Percentiles rank a stretch among this genome's conserved stretches.
phyloP scores from a whole-genome alignment of 2,329 filamentous ascomycete genomes.

The Arthrobotrys musiformis region DNA sequence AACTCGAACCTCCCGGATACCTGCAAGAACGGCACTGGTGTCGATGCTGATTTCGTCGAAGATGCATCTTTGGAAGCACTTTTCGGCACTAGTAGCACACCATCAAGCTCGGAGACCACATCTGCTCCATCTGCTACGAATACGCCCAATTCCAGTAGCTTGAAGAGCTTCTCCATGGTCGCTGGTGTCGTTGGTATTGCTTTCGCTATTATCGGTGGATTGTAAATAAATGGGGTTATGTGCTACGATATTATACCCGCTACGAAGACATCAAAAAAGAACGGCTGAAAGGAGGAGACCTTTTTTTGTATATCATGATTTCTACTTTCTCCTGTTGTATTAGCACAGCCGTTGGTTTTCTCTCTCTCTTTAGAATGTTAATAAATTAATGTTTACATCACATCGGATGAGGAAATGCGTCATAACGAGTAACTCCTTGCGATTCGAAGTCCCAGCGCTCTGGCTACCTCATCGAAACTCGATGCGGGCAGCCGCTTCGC shows the following conservation, averaged over 20 bases:
- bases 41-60: conserved; percentile 16
- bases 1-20: conserved; percentile 22
- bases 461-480: neutral
- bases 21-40: conserved; percentile 47
- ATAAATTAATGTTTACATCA: conserved; percentile 17
- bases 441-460: conserved; percentile 7
- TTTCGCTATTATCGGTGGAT: conserved; percentile 29
- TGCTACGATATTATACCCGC: neutral
- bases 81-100: conserved; percentile 1
- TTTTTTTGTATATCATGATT: conserved; percentile 7
- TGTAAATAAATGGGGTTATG: conserved; percentile 20
- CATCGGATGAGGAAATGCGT: neutral
- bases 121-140: conserved; percentile 26
- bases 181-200: conserved; percentile 20
- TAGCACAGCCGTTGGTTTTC: neutral
- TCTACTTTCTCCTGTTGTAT: conserved; percentile 4
- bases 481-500: conserved; percentile 8
- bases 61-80: conserved; percentile 34
- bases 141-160: conserved; percentile 21
- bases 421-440: neutral
- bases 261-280: neutral
- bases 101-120: conserved; percentile 11
- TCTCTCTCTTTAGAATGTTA: conserved; percentile 12
- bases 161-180: conserved; percentile 27
- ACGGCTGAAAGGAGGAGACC: neutral